Conservation (phyloP, 768 basidiomycete genomes). For the Galerina marginata region DNA sequence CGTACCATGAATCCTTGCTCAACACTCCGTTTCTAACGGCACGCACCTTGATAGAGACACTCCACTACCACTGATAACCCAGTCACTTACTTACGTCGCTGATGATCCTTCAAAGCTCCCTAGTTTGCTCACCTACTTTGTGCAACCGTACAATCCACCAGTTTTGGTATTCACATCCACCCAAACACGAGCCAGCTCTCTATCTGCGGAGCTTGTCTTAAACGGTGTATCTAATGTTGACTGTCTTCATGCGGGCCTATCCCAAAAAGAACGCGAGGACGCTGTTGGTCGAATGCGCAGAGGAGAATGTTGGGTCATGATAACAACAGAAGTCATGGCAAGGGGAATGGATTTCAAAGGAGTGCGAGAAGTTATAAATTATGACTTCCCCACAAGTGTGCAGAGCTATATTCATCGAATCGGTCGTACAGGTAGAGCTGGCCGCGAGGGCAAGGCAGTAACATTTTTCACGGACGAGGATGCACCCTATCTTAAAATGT, state of each 20-base stretch:
- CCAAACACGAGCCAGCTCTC: slow-evolving; percentile 82
- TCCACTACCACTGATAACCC: slow-evolving; percentile 88
- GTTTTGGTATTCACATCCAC: slow-evolving; percentile 90
- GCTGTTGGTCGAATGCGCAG: slow-evolving; percentile 83
- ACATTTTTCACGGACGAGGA: slow-evolving; percentile 97
- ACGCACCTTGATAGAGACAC: slow-evolving; percentile 69
- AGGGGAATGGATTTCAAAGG: slow-evolving; percentile 99
- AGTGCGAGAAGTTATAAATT: slow-evolving; percentile 92
- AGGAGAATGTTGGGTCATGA: slow-evolving; percentile 93
- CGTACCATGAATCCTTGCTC: slow-evolving; percentile 32
- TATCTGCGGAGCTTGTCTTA: slow-evolving; percentile 81
- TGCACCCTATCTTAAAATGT: slow-evolving; percentile 90
- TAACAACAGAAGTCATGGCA: slow-evolving; percentile 97
- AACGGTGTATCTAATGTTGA: slow-evolving; percentile 84
- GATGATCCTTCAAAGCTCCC: slow-evolving; percentile 95
- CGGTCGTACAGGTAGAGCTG: slow-evolving; percentile 95
- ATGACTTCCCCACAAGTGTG: slow-evolving; percentile 94
- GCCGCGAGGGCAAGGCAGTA: slow-evolving; percentile 88
- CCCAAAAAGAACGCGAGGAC: slow-evolving; percentile 86
- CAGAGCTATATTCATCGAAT: slow-evolving; percentile 98
- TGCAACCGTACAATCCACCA: slow-evolving; percentile 87
- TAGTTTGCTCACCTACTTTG: slow-evolving; percentile 80
- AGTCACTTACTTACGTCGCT: slow-evolving; percentile 89
- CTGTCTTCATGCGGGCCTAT: slow-evolving; percentile 90
- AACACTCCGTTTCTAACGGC: not conserved